phyloP scores from a whole-genome alignment of 768 basidiomycete species.

The Tylopilus sp. region DNA sequence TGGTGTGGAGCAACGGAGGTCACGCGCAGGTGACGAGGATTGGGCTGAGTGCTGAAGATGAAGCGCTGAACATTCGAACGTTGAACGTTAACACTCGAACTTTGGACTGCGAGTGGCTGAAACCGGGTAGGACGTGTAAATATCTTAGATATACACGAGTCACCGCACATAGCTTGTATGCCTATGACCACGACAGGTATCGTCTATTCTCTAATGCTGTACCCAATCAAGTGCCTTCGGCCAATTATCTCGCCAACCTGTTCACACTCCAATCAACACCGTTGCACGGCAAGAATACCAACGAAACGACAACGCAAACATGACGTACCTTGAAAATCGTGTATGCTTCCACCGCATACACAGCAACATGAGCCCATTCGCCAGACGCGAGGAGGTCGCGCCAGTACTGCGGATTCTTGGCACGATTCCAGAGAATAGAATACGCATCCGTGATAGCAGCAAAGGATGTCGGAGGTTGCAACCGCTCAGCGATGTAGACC shows the following conservation, averaged over 20 bases:
- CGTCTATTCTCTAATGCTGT: constrained; percentile 46
- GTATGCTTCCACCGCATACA: constrained; percentile 85
- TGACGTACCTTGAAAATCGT: constrained; percentile 76
- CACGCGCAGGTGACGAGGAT: no score
- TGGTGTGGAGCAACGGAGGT: no score
- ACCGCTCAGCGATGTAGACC: constrained; percentile 63
- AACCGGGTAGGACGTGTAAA: background rate
- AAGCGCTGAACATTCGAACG: no score
- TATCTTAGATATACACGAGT: constrained; percentile 1
- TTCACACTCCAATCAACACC: background rate
- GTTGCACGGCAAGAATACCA: background rate
- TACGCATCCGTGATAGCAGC: constrained; percentile 57
- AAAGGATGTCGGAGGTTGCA: constrained; percentile 59
- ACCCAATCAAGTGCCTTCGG: constrained; percentile 75
- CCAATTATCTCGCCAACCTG: constrained; percentile 89
- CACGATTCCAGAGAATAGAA: constrained; percentile 59
- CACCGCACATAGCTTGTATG: constrained; percentile 5
- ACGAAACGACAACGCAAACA: background rate
- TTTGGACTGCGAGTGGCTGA: background rate
- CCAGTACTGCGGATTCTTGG: constrained; percentile 57
- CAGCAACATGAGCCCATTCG: constrained; percentile 60
- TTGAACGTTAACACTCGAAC: no score
- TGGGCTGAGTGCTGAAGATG: no score
- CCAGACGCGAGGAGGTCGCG: constrained; percentile 57
- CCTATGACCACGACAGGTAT: constrained; percentile 1